Evolutionary conservation across 1,284 basidiomycete species (phyloP), one percentile per base, ranked within the genome.

Genomic region (Tilletia walkeri): DNA sequence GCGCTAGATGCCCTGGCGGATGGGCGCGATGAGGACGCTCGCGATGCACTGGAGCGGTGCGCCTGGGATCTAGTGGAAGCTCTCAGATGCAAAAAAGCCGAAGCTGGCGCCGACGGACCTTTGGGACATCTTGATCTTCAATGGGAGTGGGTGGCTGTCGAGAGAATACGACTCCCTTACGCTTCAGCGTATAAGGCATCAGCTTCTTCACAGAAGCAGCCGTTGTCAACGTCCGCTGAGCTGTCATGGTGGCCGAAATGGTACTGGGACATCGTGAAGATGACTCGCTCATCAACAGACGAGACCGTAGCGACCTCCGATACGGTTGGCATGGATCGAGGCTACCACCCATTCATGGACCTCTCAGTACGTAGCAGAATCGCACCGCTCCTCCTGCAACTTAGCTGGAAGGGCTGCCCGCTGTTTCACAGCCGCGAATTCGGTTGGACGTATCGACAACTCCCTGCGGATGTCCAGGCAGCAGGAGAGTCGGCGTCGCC

Each of bases 361-460:
- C 86, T 99, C 69, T 95, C 95, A 2, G 89, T 92, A 59, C 90
- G 94, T 61, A 93, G 90, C 75, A 89, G 91, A 16, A 87, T 94
- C 45, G 89, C 95, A 0, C 94, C 95, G 0, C 86, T 97, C 3
- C 88, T 99, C 1, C 88, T 99, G 5, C 89, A 89, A 10, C 87
- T 99, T 38, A 91, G 91, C 0, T 99, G 95, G 95, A 87, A 90
- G 74, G 91, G 89, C 5, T 90, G 89, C 85, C 95, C 96, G 0
- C 87, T 99, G 9, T 90, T 92, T 78, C 87, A 91, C 83, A 95
- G 93, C 54, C 89, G 91, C 54, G 88, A 94, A 82, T 90, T 96
- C 80, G 95, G 94, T 0, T 99, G 95, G 95, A 88, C 89, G 2
- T 98, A 36, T 36, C 56, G 24, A 18, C 50, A 38, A 45, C 61